phyloP scores from a whole-genome alignment of 768 basidiomycete genomes.

The Termitomyces sp. region DNA sequence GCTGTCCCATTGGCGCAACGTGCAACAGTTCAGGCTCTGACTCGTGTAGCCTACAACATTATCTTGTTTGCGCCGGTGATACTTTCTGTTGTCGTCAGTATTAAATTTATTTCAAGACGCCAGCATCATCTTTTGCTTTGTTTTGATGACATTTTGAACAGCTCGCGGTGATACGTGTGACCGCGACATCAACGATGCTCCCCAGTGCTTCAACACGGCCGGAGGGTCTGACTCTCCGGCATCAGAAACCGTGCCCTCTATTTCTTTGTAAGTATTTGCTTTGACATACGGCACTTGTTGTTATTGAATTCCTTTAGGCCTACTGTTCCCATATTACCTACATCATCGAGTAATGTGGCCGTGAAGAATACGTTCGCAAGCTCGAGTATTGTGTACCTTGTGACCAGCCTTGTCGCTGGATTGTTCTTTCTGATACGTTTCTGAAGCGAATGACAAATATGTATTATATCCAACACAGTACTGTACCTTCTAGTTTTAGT shows the following conservation, averaged over 20 bases:
- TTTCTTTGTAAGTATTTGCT: not conserved
- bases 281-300: not conserved
- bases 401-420: not conserved
- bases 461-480: too few relatives aligned
- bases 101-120: too few relatives aligned
- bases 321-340: too few relatives aligned
- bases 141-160: not conserved
- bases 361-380: not conserved
- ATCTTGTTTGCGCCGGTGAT: not conserved
- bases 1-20: not conserved
- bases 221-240: not conserved
- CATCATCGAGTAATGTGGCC: not conserved
- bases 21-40: not conserved
- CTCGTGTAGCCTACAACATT: not conserved
- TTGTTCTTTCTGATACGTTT: not conserved
- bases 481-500: too few relatives aligned
- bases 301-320: not conserved
- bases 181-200: not conserved
- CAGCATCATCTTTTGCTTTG: too few relatives aligned
- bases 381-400: not conserved
- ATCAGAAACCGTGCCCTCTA: not conserved
- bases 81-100: conserved; percentile 1
- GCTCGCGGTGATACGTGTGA: not conserved
- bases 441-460: too few relatives aligned
- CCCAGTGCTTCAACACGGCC: not conserved